Conservation (phyloP, 805 yeast genomes). For the Yarrowia bubula region DNA sequence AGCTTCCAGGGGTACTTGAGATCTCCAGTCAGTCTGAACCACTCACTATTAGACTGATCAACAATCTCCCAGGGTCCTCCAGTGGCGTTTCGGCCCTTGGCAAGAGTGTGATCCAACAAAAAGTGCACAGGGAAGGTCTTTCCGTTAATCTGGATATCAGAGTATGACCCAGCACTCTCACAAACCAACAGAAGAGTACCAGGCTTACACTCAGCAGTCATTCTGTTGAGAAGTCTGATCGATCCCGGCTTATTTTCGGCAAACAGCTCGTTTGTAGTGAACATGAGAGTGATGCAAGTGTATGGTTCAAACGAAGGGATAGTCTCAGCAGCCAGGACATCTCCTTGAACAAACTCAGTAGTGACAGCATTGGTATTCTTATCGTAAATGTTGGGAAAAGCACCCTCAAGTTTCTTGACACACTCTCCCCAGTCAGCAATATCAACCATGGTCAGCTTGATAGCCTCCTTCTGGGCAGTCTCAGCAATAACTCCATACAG, state of each 20-base stretch:
- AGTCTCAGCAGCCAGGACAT: constrained; percentile 33
- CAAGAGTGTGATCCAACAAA: constrained; percentile 51
- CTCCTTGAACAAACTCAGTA: constrained; percentile 29
- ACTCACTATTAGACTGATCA: constrained; percentile 67
- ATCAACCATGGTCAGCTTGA: constrained; percentile 61
- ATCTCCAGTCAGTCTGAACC: constrained; percentile 59
- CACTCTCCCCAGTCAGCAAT: constrained; percentile 74
- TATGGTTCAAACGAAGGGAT: constrained; percentile 36
- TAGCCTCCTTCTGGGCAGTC: constrained; percentile 25
- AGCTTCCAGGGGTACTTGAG: constrained; percentile 64
- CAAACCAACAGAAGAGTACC: constrained; percentile 67
- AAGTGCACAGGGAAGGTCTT: constrained; percentile 82
- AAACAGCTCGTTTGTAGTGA: constrained; percentile 86
- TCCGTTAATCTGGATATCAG: constrained; percentile 71
- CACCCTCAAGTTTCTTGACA: constrained; percentile 43
- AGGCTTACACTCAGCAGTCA: constrained; percentile 50
- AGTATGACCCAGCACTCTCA: constrained; percentile 89
- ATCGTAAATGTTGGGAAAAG: constrained; percentile 3
- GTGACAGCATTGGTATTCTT: not conserved
- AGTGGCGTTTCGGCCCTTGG: constrained; percentile 42
- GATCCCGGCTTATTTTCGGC: constrained; percentile 63
- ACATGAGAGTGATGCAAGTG: constrained; percentile 66
- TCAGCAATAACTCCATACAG: constrained; percentile 55
- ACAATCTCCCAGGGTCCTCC: constrained; percentile 65
- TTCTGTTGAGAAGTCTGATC: constrained; percentile 53